Percentiles rank a stretch among this genome's conserved stretches.
phyloP scores from a whole-genome alignment of 441 rosid genomes.

The Brassica hybrid region DNA sequence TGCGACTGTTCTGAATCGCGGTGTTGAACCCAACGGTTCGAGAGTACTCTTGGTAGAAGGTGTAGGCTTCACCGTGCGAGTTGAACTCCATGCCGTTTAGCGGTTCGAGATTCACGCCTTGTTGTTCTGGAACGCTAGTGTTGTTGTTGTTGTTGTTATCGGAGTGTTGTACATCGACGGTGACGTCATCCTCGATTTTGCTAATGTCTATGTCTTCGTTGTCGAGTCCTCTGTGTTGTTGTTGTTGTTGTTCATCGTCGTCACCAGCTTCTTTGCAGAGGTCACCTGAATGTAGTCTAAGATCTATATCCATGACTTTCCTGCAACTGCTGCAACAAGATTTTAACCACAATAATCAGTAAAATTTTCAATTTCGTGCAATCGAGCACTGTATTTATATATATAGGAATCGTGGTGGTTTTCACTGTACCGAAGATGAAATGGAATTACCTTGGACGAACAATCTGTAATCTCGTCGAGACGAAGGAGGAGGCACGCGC shows the following conservation, averaged over 20 bases:
- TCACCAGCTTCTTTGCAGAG: conserved; percentile 65
- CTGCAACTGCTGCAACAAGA: neutral
- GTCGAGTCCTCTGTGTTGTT: conserved; percentile 53
- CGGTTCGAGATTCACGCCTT: conserved; percentile 72
- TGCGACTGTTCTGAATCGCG: conserved; percentile 87
- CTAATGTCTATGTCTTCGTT: conserved; percentile 52
- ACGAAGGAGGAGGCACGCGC: conserved; percentile 41
- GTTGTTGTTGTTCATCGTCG: conserved; percentile 30
- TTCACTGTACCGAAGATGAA: neutral
- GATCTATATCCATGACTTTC: conserved; percentile 74
- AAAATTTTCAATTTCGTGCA: neutral
- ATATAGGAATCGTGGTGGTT: neutral
- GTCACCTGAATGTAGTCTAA: conserved; percentile 85
- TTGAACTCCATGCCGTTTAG: conserved; percentile 90
- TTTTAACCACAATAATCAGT: neutral
- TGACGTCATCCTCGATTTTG: conserved; percentile 50
- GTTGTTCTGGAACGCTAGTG: conserved; percentile 56
- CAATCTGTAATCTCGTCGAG: conserved; percentile 21
- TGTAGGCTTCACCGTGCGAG: conserved; percentile 82
- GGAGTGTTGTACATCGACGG: conserved; percentile 50
- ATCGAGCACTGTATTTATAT: neutral
- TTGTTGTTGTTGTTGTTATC: conserved; percentile 54
- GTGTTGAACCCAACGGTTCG: conserved; percentile 84
- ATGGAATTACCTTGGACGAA: neutral
- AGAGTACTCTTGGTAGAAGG: conserved; percentile 87